These are phyloP conservation scores for Neurospora sp. DNA, from an alignment of 495 filamentous ascomycete species.

Conservation along the genomic window DNA sequence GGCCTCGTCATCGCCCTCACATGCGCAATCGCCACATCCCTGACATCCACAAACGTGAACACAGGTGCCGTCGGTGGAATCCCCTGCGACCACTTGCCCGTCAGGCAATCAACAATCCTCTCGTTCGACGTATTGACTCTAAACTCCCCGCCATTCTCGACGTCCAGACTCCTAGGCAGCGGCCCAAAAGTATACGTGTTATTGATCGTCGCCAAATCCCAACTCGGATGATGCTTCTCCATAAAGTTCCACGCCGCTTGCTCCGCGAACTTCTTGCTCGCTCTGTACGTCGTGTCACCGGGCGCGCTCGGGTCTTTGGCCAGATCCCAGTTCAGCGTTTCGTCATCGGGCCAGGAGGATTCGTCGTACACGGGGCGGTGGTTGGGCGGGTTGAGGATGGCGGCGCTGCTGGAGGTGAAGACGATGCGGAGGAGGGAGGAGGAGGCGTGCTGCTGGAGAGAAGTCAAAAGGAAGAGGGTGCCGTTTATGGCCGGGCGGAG, in stretches of 20 bases:
- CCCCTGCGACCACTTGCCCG: conserved; percentile 17
- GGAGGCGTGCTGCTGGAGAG: conserved; percentile 19
- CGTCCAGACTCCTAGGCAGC: conserved; percentile 22
- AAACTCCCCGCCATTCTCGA: background rate
- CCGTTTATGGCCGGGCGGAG: conserved; percentile 36
- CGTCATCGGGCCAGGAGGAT: conserved; percentile 22
- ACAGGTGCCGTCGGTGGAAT: conserved; percentile 30
- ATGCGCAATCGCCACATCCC: conserved; percentile 38
- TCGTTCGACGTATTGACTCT: conserved; percentile 39
- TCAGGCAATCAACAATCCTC: conserved; percentile 30
- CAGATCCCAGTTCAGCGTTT: conserved; percentile 23
- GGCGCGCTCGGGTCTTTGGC: conserved; percentile 10
- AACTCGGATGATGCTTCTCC: conserved; percentile 18
- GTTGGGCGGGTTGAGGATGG: conserved; percentile 25
- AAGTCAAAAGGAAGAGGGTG: conserved; percentile 30
- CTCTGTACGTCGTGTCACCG: conserved; percentile 21
- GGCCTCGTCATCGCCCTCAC: conserved; percentile 27
- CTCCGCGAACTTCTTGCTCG: conserved; percentile 38
- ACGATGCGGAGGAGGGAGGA: conserved; percentile 31
- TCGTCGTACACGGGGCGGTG: conserved; percentile 32
- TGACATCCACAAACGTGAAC: conserved; percentile 40
- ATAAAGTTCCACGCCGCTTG: conserved; percentile 36
- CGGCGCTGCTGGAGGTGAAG: conserved; percentile 36
- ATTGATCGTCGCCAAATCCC: conserved; percentile 35
- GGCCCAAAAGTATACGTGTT: conserved; percentile 38